A percentile compares a stretch with the other conserved stretches of the same genome.
Evolutionary conservation across 1,139 yeast species (phyloP).

Genomic region (Candida smagusa): DNA sequence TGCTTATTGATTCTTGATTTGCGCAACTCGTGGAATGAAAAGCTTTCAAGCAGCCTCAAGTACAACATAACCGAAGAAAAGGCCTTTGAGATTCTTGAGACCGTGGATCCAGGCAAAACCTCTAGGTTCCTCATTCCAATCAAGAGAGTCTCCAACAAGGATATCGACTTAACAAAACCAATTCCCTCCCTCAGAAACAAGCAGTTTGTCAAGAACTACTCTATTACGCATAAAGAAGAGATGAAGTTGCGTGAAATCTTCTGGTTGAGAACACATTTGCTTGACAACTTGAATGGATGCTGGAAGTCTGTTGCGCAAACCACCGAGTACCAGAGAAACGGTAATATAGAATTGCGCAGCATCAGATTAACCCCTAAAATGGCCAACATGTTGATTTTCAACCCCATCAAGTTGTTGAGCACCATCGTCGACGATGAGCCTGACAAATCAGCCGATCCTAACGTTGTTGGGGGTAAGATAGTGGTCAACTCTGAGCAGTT

Average conservation of each 20-base stretch:
- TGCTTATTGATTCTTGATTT: constrained; percentile 66
- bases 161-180: constrained; percentile 42
- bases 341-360: constrained; percentile 63
- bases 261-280: constrained; percentile 73
- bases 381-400: constrained; percentile 49
- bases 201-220: constrained; percentile 68
- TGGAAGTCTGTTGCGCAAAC: constrained; percentile 47
- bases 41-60: constrained; percentile 20
- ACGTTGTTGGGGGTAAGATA: constrained; percentile 18
- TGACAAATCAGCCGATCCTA: constrained; percentile 2
- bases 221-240: constrained; percentile 52
- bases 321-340: constrained; percentile 30
- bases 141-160: constrained; percentile 45
- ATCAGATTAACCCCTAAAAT: constrained; percentile 56
- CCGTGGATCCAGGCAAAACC: constrained; percentile 49
- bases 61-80: constrained; percentile 15
- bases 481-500: constrained; percentile 42
- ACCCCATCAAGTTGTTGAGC: constrained; percentile 11
- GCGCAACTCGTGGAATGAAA: constrained; percentile 65
- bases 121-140: constrained; percentile 69
- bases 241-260: constrained; percentile 58
- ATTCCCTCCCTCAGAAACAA: constrained; percentile 77
- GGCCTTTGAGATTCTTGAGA: constrained; percentile 20
- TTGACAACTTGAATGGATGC: constrained; percentile 55
- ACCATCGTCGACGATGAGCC: constrained; percentile 11